phyloP scores from a whole-genome alignment of 2,329 filamentous ascomycete species.

The Bipolaris victoriae region DNA sequence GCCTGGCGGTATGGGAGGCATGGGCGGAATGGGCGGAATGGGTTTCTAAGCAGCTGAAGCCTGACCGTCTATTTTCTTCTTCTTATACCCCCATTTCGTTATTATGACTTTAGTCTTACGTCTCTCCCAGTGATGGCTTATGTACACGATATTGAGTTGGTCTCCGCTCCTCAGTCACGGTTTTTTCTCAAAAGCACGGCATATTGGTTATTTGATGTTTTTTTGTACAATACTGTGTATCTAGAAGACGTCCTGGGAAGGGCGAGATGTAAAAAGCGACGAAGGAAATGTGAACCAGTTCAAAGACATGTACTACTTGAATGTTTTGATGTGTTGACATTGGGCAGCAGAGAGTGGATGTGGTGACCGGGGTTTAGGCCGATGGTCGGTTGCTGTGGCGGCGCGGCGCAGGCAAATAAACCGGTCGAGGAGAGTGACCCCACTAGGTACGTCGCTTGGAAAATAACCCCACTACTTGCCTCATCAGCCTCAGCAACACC shows the following conservation, averaged over 20 bases:
- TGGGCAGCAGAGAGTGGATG: background rate
- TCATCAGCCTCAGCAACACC: conserved; percentile 38
- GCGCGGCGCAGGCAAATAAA: conserved; percentile 26
- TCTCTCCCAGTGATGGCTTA: conserved; percentile 41
- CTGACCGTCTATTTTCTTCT: conserved; percentile 33
- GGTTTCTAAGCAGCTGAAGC: conserved; percentile 55
- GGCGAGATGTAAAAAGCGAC: conserved; percentile 41
- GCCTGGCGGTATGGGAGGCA: conserved; percentile 61
- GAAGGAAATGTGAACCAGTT: conserved; percentile 36
- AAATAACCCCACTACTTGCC: conserved; percentile 27
- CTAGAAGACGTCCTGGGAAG: conserved; percentile 36
- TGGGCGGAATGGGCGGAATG: conserved; percentile 64
- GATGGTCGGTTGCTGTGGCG: conserved; percentile 28
- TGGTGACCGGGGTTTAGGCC: background rate
- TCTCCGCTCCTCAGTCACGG: conserved; percentile 50
- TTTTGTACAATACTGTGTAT: conserved; percentile 49
- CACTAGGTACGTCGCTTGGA: conserved; percentile 27
- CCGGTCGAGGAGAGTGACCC: conserved; percentile 24
- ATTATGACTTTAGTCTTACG: conserved; percentile 43
- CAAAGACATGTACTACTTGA: conserved; percentile 11
- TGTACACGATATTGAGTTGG: conserved; percentile 45
- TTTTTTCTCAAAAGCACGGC: conserved; percentile 46
- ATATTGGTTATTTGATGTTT: conserved; percentile 37
- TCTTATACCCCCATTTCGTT: conserved; percentile 40
- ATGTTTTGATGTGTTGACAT: conserved; percentile 8